phyloP scores from a whole-genome alignment of 306 rosid genomes.

The Inga oerstediana region DNA sequence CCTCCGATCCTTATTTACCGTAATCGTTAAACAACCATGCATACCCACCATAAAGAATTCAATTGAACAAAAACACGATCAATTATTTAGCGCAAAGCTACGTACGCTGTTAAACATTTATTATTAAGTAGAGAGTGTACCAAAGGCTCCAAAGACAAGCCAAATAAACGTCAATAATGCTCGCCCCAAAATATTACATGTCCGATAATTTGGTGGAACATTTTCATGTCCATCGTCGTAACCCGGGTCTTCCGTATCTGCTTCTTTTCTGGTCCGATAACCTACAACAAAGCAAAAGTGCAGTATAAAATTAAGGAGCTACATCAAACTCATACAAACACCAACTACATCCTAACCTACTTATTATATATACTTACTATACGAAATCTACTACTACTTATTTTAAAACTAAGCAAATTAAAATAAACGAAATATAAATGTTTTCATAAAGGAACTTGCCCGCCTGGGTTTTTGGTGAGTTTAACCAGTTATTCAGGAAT shows the following conservation, averaged over 20 bases:
- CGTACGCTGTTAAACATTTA: no score
- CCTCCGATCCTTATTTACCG: neutral
- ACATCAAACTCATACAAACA: neutral
- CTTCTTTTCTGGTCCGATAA: neutral
- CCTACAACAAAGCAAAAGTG: neutral
- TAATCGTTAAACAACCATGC: no score
- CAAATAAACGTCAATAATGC: neutral
- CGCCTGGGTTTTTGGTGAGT: neutral
- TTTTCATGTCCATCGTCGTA: neutral
- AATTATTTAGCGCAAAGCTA: no score
- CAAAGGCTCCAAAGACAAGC: neutral
- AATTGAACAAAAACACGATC: neutral
- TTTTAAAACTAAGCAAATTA: no score
- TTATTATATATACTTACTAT: no score
- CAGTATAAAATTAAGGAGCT: neutral
- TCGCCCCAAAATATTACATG: neutral
- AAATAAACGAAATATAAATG: neutral
- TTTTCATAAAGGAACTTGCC: neutral
- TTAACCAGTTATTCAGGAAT: neutral
- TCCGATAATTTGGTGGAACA: neutral
- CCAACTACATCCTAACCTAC: no score
- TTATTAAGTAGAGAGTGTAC: neutral
- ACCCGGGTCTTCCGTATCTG: neutral
- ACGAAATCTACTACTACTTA: no score
- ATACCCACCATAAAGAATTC: neutral